phyloP scores from a whole-genome alignment of 2,329 filamentous ascomycete genomes.

The Harringtonia lauricola region DNA sequence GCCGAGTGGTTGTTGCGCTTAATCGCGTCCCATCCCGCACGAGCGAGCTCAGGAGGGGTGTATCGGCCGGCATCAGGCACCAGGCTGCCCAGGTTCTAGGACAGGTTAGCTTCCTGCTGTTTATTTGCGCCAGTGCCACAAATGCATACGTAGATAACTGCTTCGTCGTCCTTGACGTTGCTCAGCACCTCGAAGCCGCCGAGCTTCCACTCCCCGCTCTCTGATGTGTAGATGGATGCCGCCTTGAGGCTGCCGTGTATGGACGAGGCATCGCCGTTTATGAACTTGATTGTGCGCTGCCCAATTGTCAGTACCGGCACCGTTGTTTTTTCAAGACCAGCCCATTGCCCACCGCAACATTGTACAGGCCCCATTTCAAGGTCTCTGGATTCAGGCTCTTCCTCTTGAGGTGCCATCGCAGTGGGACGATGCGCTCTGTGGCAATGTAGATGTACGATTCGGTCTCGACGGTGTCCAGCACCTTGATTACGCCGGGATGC shows the following conservation, averaged over 20 bases:
- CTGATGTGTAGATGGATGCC: conserved; percentile 82
- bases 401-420: conserved; percentile 82
- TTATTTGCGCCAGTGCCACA: no score
- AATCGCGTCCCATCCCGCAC: conserved; percentile 82
- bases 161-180: conserved; percentile 92
- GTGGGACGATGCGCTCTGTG: conserved; percentile 76
- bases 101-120: no score
- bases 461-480: conserved; percentile 92
- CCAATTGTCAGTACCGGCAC: no score
- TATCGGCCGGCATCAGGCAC: conserved; percentile 79
- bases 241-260: conserved; percentile 82
- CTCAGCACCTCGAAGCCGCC: conserved; percentile 89
- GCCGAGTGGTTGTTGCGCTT: conserved; percentile 73
- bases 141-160: conserved; percentile 86
- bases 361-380: conserved; percentile 90
- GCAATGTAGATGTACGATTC: conserved; percentile 94
- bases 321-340: no score
- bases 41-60: conserved; percentile 75
- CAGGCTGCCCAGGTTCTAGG: conserved; percentile 66
- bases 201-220: conserved; percentile 96
- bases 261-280: conserved; percentile 85
- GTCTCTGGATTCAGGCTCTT: conserved; percentile 85
- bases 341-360: conserved; percentile 54
- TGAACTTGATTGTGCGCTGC: conserved; percentile 85
- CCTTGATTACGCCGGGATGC: conserved; percentile 89